Base-by-base conservation (phyloP, 2,329 filamentous ascomycete species). In the Diatrype stigma region DNA sequence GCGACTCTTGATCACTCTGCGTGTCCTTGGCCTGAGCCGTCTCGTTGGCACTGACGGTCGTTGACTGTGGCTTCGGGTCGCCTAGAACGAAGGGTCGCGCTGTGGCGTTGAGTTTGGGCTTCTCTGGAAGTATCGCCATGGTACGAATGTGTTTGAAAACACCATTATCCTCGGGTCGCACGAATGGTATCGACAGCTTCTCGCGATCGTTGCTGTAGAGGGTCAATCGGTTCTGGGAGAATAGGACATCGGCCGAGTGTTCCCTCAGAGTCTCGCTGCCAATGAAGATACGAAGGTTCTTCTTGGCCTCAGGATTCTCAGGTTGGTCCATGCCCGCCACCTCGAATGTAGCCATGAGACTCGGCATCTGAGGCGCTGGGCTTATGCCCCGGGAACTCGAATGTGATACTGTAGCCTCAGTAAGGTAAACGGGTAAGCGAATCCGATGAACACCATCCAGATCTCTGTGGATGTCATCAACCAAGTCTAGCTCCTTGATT, bases 221-320 rank as follows among this genome's bases (percentile, higher is more conserved):
- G 0, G 88, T 87, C 75, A 99, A 83, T 56, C 87, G 87, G 63
- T 96, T 96, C 57, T 92, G 89, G 0, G 94, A 97, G 61, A 99
- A 90, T 21, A 97, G 73, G 11, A 99, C 80, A 66, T 97, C 94
- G 22, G 90, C 93, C 58, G 89, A 96, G 64, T 96, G 90, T 10
- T 87, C 79, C 55, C 92, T 83, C 51, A 99, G 76, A 14, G 90
- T 82, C 68, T 97, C 93, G 63, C 90, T 96, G 37, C 94, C 93
- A 51, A 99, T 77, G 65, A 96, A 91, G 47, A 96, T 87, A 57
- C 91, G 88, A 51, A 97, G 89, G 10, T 77, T 73, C 64, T 84
- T 87, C 37, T 80, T 80, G 12, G 73, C 71, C 28, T 77, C 73
- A 3, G 71, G 60, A 42, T 68, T 71, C 12, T 79, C 75, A 3